phyloP scores from a whole-genome alignment of 257 asterid genomes.

The Gentiana dahurica region DNA sequence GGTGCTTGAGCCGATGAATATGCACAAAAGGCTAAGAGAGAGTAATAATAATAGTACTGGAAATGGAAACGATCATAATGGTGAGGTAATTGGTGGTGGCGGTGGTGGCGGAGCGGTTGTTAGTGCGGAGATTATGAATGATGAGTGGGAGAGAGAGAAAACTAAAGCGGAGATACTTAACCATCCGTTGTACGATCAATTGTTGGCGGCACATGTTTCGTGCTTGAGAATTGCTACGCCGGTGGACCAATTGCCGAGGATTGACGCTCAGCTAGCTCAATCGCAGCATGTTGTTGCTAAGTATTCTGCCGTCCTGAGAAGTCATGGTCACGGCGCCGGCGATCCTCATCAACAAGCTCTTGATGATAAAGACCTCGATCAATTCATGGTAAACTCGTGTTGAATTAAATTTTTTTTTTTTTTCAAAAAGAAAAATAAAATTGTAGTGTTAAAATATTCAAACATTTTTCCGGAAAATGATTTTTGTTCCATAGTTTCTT shows the following conservation, averaged over 20 bases:
- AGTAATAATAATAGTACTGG: constrained; percentile 1
- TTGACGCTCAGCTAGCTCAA: constrained; percentile 92
- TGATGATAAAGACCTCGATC: constrained; percentile 85
- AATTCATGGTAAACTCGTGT: constrained; percentile 59
- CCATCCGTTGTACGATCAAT: constrained; percentile 83
- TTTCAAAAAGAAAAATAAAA: background rate
- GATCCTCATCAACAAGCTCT: constrained; percentile 40
- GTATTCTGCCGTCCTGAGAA: constrained; percentile 39
- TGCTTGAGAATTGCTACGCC: constrained; percentile 96
- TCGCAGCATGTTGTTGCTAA: constrained; percentile 84
- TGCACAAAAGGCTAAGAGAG: constrained; percentile 11
- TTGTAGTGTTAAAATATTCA: no score
- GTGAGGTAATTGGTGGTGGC: background rate
- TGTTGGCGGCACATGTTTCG: constrained; percentile 80
- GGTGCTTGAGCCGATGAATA: constrained; percentile 11
- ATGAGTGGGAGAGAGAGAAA: constrained; percentile 76
- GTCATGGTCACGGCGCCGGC: constrained; percentile 30
- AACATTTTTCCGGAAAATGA: no score
- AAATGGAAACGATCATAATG: background rate
- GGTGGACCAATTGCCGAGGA: constrained; percentile 94
- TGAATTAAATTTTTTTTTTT: background rate
- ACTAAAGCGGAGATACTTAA: constrained; percentile 73
- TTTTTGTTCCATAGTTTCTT: no score
- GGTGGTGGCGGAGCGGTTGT: background rate
- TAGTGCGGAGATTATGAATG: constrained; percentile 8